Evolutionary conservation across 1,139 yeast genomes (phyloP), one percentile per base, ranked within the genome.

Genomic region (Candida pseudocylindracea): DNA sequence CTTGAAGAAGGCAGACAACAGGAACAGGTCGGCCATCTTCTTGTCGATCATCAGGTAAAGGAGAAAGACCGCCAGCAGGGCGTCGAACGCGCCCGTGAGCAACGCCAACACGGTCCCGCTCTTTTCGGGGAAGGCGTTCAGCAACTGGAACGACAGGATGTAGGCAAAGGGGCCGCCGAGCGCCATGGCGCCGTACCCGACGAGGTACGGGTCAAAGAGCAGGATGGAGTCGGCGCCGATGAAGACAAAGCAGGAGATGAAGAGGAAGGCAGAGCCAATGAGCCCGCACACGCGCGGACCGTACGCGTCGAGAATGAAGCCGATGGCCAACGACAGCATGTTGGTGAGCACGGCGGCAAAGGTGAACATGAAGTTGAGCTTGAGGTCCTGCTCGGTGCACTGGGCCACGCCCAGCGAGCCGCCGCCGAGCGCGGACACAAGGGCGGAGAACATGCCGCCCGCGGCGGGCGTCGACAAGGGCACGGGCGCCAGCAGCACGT

Each of bases 101-200:
- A 60, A 44, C 5, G 65, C 65, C 40, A 60, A 50, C 25, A 60
- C 51, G 10, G 59, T 45, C 2, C 66, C 66, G 30, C 59, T 51
- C 28, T 46, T 49, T 26, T 48, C 41, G 4, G 66, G 66, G 44
- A 60, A 60, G 3, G 63, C 45, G 38, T 60, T 60, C 20, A 63
- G 57, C 36, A 60, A 53, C 39, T 60, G 65, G 42, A 60, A 60
- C 7, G 60, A 54, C 2, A 64, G 56, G 38, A 60, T 59, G 40
- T 45, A 60, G 1, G 57, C 54, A 44, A 60, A 59, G 4, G 66
- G 65, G 2, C 66, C 66, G 8, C 66, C 66, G 36, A 60, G 50
- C 2, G 65, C 61, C 52, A 60, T 45, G 12, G 48, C 45, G 1
- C 55, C 54, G 37, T 57, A 60, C 3, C 64, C 66, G 29, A 51